These are phyloP conservation scores for Jatropha multifida DNA, from an alignment of 441 rosid genomes.

Conservation along the genomic window DNA sequence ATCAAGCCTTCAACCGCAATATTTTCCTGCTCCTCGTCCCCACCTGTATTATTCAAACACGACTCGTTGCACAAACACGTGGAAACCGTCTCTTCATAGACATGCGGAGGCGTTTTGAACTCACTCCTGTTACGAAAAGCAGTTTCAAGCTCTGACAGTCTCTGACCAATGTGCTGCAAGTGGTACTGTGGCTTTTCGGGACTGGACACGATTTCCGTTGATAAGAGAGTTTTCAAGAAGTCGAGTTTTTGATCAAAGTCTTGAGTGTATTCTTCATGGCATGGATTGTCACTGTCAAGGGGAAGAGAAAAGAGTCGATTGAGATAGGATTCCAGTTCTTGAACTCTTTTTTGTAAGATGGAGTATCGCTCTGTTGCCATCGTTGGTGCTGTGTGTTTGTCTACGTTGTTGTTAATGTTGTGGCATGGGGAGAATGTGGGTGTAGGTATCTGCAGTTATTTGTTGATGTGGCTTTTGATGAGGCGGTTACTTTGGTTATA, in stretches of 20 bases:
- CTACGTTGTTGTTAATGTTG: neutral
- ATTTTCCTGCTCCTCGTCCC: neutral
- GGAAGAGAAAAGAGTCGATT: slow-evolving; percentile 24
- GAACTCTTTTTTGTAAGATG: slow-evolving; percentile 49
- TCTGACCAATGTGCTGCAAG: slow-evolving; percentile 30
- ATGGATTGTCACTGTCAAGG: slow-evolving; percentile 2
- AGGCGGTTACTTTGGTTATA: neutral
- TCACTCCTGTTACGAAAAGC: slow-evolving; percentile 32
- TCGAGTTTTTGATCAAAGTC: slow-evolving; percentile 42
- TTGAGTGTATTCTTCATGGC: slow-evolving; percentile 22
- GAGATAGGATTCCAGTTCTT: slow-evolving; percentile 45
- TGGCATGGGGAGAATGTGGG: neutral
- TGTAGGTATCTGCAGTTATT: neutral
- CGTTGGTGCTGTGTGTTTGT: neutral
- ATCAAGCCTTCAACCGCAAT: neutral
- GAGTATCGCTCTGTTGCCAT: slow-evolving; percentile 32
- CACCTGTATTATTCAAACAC: slow-evolving; percentile 31
- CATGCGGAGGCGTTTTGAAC: neutral
- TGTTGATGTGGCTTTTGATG: neutral
- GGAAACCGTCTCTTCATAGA: slow-evolving; percentile 24
- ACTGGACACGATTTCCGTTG: slow-evolving; percentile 48
- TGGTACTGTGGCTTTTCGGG: slow-evolving; percentile 34
- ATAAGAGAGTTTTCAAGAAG: slow-evolving; percentile 47
- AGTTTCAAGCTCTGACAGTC: slow-evolving; percentile 33
- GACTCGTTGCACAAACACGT: slow-evolving; percentile 45